Evolutionary conservation across 2,329 filamentous ascomycete genomes (phyloP), one percentile per base, ranked within the genome.

Genomic region (Pestalotiopsis sp.): DNA sequence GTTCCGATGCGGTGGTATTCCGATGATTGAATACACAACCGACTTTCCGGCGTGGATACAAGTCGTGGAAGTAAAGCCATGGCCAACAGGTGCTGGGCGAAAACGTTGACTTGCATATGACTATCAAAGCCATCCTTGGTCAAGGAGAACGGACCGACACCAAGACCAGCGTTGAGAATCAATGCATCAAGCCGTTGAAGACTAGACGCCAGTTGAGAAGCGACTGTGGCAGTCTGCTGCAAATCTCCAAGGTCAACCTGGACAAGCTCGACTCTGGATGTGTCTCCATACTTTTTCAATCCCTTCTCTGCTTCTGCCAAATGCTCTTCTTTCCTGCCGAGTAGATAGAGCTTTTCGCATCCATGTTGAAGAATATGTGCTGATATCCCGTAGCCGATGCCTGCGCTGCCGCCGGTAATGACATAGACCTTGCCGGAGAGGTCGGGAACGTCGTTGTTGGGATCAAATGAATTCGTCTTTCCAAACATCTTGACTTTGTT

Each of bases 291-390:
- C 45, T 80, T 77, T 68, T 78, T 74, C 2, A 86, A 76, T 3
- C 78, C 78, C 65, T 82, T 76, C 59, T 82, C 74, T 0, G 84
- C 83, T 68, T 84, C 80, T 20, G 79, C 73, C n/a, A 83, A 79
- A 73, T 86, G 83, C 25, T 85, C 76, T 71, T 84, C 81, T 61
- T 86, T 85, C 69, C 83, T 83, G 20, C 83, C 83, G 4, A 87
- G 78, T 3, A 87, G 77, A 69, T 84, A 84, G 61, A 87, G 80
- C 68, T 81, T 84, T 4, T 77, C 75, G 1, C 82, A 77, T 60
- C 83, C 83, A 73, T 86, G 83, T 72, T 86, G 82, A 3, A 87
- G 80, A n/a, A 87, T 75, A 70, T 87, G 85, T 7, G 85, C 83
- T 36, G 82, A 79, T 60, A 87, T 86, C 27, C 84, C 84, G 69